phyloP scores from a whole-genome alignment of 139 green algal genomes.

The Micractinium sp. region DNA sequence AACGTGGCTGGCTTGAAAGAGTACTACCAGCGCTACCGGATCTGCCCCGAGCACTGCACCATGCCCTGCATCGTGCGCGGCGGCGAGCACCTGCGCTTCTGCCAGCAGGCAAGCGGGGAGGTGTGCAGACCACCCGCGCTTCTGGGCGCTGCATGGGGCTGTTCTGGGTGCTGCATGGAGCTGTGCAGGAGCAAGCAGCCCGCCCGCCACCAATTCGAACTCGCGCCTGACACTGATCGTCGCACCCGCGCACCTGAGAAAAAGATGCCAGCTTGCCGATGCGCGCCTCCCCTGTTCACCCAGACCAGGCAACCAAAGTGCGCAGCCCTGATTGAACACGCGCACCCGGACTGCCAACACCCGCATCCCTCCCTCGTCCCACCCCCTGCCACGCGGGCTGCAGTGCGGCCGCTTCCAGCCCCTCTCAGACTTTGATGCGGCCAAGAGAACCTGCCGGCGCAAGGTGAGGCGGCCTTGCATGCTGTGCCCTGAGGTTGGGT shows the following conservation, averaged over 20 bases:
- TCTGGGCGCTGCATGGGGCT: no score
- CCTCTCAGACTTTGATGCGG: not conserved
- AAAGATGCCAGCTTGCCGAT: not conserved
- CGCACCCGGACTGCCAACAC: not conserved
- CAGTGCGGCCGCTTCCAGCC: constrained; percentile 26
- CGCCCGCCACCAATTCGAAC: no score
- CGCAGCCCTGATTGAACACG: not conserved
- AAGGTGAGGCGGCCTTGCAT: not conserved
- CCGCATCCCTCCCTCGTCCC: not conserved
- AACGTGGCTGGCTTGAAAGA: not conserved
- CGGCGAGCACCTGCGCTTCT: constrained; percentile 3
- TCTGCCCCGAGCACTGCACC: constrained; percentile 18
- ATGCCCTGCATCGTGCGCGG: constrained; percentile 21
- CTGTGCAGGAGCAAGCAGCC: no score
- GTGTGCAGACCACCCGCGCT: no score
- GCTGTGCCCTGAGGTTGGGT: not conserved
- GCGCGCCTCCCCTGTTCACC: no score
- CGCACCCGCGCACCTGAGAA: no score
- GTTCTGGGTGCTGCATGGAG: no score
- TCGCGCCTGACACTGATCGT: no score
- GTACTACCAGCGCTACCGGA: constrained; percentile 16
- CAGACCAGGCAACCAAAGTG: not conserved
- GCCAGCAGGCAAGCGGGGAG: not conserved
- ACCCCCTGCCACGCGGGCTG: not conserved
- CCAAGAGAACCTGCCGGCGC: constrained; percentile 18